Evolutionary conservation across 495 filamentous ascomycete species (phyloP).

Genomic region (Aspergillus egyptiacus): DNA sequence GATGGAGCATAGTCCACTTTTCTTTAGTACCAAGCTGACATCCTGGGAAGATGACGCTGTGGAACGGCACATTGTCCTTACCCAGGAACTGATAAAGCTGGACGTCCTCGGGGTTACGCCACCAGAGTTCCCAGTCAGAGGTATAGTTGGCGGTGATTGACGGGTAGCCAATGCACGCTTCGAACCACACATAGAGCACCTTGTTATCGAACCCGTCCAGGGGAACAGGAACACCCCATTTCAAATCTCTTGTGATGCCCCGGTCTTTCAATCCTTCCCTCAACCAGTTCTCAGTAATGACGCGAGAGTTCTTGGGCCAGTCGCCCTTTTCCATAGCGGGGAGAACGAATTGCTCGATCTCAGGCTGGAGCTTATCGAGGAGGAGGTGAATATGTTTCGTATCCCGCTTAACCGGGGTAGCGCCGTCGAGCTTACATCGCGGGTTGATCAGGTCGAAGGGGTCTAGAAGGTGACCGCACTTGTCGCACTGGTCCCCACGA

Average conservation of each 20-base stretch:
- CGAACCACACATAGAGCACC: constrained; percentile 97
- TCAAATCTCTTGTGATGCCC: constrained; percentile 87
- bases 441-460: constrained; percentile 56
- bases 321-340: constrained; percentile 52
- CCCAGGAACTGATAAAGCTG: constrained; percentile 96
- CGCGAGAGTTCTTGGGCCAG: constrained; percentile 72
- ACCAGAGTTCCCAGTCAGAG: constrained; percentile 89
- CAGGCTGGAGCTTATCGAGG: constrained; percentile 70
- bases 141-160: constrained; percentile 95
- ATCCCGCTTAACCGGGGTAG: constrained; percentile 64
- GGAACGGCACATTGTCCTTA: constrained; percentile 95
- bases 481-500: constrained; percentile 82
- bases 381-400: constrained; percentile 72
- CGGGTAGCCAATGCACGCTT: constrained; percentile 93
- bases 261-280: constrained; percentile 75
- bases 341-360: constrained; percentile 65
- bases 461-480: constrained; percentile 75
- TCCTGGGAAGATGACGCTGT: constrained; percentile 86
- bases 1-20: constrained; percentile 86
- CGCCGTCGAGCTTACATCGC: constrained; percentile 77
- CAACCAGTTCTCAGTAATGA: constrained; percentile 73
- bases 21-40: constrained; percentile 78
- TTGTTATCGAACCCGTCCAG: constrained; percentile 63
- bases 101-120: constrained; percentile 83
- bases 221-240: constrained; percentile 77